phyloP scores from a whole-genome alignment of 2,329 filamentous ascomycete species.

The Fusarium sp. region DNA sequence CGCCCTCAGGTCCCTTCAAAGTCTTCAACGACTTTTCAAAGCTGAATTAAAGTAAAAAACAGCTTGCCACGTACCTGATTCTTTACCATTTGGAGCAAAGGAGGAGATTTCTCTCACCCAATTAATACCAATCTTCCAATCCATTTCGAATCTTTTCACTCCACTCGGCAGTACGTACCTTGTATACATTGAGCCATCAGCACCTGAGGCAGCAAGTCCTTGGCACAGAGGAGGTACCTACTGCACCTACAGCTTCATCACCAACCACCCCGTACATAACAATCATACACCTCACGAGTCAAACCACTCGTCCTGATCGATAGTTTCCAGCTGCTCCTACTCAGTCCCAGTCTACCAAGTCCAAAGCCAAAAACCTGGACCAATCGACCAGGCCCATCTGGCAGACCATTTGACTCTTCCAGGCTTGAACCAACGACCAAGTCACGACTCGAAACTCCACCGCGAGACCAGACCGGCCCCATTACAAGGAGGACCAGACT shows the following conservation, averaged over 20 bases:
- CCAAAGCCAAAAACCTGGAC: slow-evolving; percentile 18
- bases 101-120: slow-evolving; percentile 18
- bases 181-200: neutral
- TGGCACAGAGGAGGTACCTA: slow-evolving; percentile 29
- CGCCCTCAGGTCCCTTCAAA: slow-evolving; percentile 13
- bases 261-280: slow-evolving; percentile 43
- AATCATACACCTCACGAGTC: slow-evolving; percentile 42
- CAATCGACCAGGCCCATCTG: slow-evolving; percentile 33
- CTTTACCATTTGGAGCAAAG: slow-evolving; percentile 35
- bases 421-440: slow-evolving; percentile 34
- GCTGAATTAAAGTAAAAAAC: slow-evolving; percentile 26
- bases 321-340: slow-evolving; percentile 27
- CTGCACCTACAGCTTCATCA: slow-evolving; percentile 27
- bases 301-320: slow-evolving; percentile 36
- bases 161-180: slow-evolving; percentile 32
- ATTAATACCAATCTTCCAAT: slow-evolving; percentile 17
- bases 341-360: slow-evolving; percentile 8
- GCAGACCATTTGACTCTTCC: slow-evolving; percentile 40
- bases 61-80: slow-evolving; percentile 36
- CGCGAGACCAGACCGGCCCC: slow-evolving; percentile 35
- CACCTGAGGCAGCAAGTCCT: slow-evolving; percentile 38
- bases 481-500: slow-evolving; percentile 37
- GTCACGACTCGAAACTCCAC: slow-evolving; percentile 35
- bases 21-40: slow-evolving; percentile 13
- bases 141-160: slow-evolving; percentile 13